Evolutionary conservation across 2,329 filamentous ascomycete genomes (phyloP).

Genomic region (Lachnellula suecica): DNA sequence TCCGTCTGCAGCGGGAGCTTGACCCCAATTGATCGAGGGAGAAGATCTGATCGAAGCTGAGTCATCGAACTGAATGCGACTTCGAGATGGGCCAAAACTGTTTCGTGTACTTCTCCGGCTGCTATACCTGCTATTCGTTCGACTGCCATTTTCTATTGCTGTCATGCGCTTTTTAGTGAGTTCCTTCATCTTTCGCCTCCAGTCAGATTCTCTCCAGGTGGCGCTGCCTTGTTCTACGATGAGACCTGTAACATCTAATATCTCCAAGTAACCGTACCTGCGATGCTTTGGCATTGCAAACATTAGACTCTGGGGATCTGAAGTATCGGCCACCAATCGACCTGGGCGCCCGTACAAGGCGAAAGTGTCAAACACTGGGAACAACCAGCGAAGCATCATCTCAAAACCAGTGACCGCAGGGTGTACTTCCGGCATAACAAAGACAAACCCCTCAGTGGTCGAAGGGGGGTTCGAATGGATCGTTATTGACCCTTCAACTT

Average conservation of each 20-base stretch:
- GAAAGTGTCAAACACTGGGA: slow-evolving; percentile 93
- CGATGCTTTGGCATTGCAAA: slow-evolving; percentile 93
- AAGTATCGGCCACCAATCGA: slow-evolving; percentile 80
- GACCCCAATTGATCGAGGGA: slow-evolving; percentile 41
- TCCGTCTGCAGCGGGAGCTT: slow-evolving; percentile 17
- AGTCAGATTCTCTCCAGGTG: slow-evolving; percentile 81
- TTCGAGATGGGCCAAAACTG: slow-evolving; percentile 50
- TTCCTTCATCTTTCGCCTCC: slow-evolving; percentile 87
- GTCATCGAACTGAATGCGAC: slow-evolving; percentile 59
- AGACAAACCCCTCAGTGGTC: slow-evolving; percentile 88
- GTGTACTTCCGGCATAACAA: slow-evolving; percentile 93
- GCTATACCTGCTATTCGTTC: slow-evolving; percentile 45
- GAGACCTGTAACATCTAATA: slow-evolving; percentile 77
- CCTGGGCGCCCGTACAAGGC: slow-evolving; percentile 86
- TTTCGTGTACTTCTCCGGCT: slow-evolving; percentile 58
- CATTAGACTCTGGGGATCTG: slow-evolving; percentile 90
- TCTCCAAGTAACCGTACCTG: slow-evolving; percentile 87
- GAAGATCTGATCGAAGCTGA: slow-evolving; percentile 49
- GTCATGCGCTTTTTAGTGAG: slow-evolving; percentile 79
- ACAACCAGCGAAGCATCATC: slow-evolving; percentile 89
- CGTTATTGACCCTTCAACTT: slow-evolving; percentile 87
- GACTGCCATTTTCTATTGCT: slow-evolving; percentile 47
- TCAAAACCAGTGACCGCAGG: slow-evolving; percentile 94
- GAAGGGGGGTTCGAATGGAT: slow-evolving; percentile 79
- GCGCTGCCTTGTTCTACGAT: slow-evolving; percentile 77